Base-by-base conservation (phyloP, 371 early-diverging fungal genomes). In the Encephalitozoon cuniculi region DNA sequence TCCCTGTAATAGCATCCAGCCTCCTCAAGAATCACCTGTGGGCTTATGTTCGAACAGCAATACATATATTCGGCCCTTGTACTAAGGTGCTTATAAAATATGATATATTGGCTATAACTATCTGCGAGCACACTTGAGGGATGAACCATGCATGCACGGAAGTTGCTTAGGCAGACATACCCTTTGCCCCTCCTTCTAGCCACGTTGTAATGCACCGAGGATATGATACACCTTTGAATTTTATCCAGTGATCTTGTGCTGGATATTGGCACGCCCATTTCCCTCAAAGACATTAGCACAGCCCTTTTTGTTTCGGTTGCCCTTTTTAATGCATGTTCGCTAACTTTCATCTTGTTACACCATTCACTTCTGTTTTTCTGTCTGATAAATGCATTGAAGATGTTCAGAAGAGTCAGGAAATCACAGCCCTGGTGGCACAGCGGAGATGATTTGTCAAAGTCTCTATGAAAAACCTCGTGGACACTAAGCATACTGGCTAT, bases 351-450 rank as follows among this genome's bases (percentile, higher is more conserved):
- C 5, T 12, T 9, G 12, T 34, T n/a, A 28, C 59, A 59, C 59
- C 59, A 59, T 30, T 30, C 37, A 34, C 34, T 30, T 37, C 37
- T 34, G 21, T 59, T 37, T 6, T 59, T 59, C 32, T 34, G 32
- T 5, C 1, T 18, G 0, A 30, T 34, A 34, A 59, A 59, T 28
- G 30, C 59, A 34, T 59, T 59, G 34, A 59, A 59, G 2, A 59
- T 37, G 18, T 59, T 59, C 34, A 59, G 37, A 28, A 59, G 59
- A 18, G 59, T 90, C 79, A 94, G 94, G 6, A 91, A 90, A 0
- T 94, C 94, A 86, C 91, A 93, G 80, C 94, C 94, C 84, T 93
- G 92, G 87, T 94, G 94, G 18, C 95, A 86, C 0, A 92, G 93
- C 0, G 91, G 90, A 81, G 94, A 95, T 32, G 90, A 90, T 81